Conservation (phyloP, 2,329 filamentous ascomycete species). For the Penicillium sp. region DNA sequence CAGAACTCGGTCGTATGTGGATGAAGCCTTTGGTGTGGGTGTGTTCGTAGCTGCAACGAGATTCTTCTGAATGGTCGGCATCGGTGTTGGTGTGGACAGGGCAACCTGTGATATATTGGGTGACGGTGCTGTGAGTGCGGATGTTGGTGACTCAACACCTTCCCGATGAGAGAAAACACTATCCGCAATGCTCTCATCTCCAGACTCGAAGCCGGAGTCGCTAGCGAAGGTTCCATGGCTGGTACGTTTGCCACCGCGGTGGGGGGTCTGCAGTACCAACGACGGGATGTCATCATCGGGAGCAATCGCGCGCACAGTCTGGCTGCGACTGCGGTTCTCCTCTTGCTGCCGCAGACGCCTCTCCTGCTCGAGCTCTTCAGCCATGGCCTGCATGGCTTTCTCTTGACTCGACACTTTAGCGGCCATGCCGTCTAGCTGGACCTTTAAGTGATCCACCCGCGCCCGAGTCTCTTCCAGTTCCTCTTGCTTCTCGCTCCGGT, state of each 20-base stretch:
- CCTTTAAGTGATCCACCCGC: slow-evolving; percentile 58
- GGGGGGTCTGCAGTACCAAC: slow-evolving; percentile 36
- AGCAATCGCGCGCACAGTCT: slow-evolving; percentile 31
- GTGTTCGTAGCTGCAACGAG: slow-evolving; percentile 22
- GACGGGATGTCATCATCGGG: slow-evolving; percentile 35
- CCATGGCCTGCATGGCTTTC: slow-evolving; percentile 55
- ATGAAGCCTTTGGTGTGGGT: slow-evolving; percentile 28
- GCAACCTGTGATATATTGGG: slow-evolving; percentile 38
- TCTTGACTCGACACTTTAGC: slow-evolving; percentile 58
- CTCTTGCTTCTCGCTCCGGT: slow-evolving; percentile 60
- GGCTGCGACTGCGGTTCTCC: slow-evolving; percentile 37
- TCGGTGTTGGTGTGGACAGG: slow-evolving; percentile 30
- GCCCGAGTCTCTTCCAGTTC: slow-evolving; percentile 63
- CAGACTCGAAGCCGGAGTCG: slow-evolving; percentile 63
- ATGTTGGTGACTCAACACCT: slow-evolving; percentile 34
- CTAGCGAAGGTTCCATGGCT: slow-evolving; percentile 46
- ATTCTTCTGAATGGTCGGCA: slow-evolving; percentile 35
- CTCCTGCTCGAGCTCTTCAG: slow-evolving; percentile 50
- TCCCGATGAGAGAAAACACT: slow-evolving; percentile 49
- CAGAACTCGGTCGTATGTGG: slow-evolving; percentile 46
- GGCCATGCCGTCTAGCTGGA: slow-evolving; percentile 63
- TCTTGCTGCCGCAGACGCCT: slow-evolving; percentile 41
- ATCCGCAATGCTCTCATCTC: slow-evolving; percentile 54
- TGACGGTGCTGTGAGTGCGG: slow-evolving; percentile 37
- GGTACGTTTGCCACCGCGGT: slow-evolving; percentile 37